These are phyloP conservation scores for Debaryomyces nepalensis DNA, from an alignment of 1,139 yeast genomes.

Conservation along the genomic window DNA sequence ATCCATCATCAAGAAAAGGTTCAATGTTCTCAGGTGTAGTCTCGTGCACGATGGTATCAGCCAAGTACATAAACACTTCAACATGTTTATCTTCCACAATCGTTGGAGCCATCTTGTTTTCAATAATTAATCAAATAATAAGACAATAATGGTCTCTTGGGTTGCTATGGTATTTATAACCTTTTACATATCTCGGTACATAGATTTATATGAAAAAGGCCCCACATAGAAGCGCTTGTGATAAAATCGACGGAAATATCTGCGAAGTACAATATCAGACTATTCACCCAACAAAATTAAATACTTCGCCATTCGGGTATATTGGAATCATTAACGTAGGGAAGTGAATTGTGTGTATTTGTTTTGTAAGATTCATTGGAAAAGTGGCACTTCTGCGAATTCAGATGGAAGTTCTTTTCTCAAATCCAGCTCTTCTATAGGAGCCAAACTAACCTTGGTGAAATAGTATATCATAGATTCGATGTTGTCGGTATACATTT, in stretches of 20 bases:
- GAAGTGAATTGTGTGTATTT: too few relatives aligned
- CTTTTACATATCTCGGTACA: neutral
- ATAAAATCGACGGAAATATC: neutral
- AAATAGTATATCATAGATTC: constrained; percentile 20
- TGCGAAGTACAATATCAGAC: neutral
- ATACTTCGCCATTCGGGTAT: too few relatives aligned
- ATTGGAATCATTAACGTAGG: too few relatives aligned
- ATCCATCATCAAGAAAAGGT: constrained; percentile 31
- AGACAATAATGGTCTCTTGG: too few relatives aligned
- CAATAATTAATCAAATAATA: neutral
- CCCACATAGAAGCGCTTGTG: constrained; percentile 1
- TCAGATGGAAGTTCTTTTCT: constrained; percentile 22
- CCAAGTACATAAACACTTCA: constrained; percentile 30
- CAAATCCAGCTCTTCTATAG: constrained; percentile 14
- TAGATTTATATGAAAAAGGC: constrained; percentile 1
- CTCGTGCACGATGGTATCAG: constrained; percentile 45
- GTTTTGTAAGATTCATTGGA: constrained; percentile 1
- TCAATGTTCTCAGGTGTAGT: constrained; percentile 34
- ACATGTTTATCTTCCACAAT: constrained; percentile 32
- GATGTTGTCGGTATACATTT: constrained; percentile 21
- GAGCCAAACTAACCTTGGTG: constrained; percentile 15
- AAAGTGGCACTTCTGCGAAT: constrained; percentile 17
- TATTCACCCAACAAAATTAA: neutral
- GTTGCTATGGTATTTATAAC: neutral
- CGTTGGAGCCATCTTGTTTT: neutral